phyloP scores from a whole-genome alignment of 306 rosid species.

The Dryas octopetala region DNA sequence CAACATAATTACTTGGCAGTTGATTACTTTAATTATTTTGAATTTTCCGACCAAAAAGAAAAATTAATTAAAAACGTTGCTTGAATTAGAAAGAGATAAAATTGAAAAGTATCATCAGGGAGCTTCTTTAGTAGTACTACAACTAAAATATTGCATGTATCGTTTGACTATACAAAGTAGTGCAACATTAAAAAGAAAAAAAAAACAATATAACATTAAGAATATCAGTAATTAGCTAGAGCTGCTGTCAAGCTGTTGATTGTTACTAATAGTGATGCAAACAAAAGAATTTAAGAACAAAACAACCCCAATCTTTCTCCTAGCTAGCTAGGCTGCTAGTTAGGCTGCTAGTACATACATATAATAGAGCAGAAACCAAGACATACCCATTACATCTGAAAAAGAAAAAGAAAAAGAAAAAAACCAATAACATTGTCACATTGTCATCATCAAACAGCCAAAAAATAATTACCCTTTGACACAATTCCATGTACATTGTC shows the following conservation, averaged over 20 bases:
- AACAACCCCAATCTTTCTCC: conserved; percentile 25
- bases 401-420: conserved; percentile 4
- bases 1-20: conserved; percentile 15
- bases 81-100: too few relatives aligned
- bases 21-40: not conserved
- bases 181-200: not conserved
- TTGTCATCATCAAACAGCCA: conserved; percentile 31
- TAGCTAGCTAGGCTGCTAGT: not conserved
- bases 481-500: conserved; percentile 46
- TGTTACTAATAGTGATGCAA: conserved; percentile 24
- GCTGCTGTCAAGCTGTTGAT: conserved; percentile 39
- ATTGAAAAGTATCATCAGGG: too few relatives aligned
- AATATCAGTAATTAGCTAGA: conserved; percentile 20
- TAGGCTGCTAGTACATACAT: not conserved
- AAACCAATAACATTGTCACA: conserved; percentile 33
- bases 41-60: too few relatives aligned
- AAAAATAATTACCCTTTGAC: conserved; percentile 36
- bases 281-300: not conserved
- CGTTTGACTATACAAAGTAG: too few relatives aligned
- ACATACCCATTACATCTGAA: conserved; percentile 37
- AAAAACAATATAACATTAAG: not conserved
- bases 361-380: conserved; percentile 32
- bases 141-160: too few relatives aligned
- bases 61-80: too few relatives aligned
- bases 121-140: too few relatives aligned